Conservation (phyloP, 345 rosid genomes). For the Microcos paniculata region DNA sequence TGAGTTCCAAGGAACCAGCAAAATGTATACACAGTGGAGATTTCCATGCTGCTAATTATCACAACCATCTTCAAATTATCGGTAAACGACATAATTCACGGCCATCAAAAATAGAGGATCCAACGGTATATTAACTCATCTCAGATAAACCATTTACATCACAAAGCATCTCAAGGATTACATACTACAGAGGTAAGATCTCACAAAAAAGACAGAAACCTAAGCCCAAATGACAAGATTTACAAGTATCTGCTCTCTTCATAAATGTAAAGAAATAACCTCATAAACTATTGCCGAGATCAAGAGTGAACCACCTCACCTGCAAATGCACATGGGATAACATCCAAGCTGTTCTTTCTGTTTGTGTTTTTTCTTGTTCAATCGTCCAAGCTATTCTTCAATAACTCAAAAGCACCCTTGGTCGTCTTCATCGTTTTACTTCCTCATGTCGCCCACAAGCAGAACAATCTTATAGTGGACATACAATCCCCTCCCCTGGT, state of each 20-base stretch:
- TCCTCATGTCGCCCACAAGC: conserved; percentile 5
- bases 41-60: not conserved
- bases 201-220: conserved; percentile 12
- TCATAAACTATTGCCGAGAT: conserved; percentile 17
- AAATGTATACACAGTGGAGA: too few species aligned
- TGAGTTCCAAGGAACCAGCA: not conserved
- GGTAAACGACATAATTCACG: not conserved
- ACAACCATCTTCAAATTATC: not conserved
- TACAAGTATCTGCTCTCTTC: conserved; percentile 37
- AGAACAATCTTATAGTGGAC: not conserved
- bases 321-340: conserved; percentile 10
- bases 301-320: conserved; percentile 23
- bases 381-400: not conserved
- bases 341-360: not conserved
- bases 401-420: not conserved
- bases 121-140: conserved; percentile 28
- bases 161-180: conserved; percentile 28
- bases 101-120: conserved; percentile 21
- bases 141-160: conserved; percentile 37
- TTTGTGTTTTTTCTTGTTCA: too few species aligned
- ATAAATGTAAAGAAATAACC: conserved; percentile 28
- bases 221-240: conserved; percentile 31
- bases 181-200: conserved; percentile 18
- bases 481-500: not conserved
- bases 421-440: not conserved